Percentiles rank a stretch among this genome's conserved stretches.
Evolutionary conservation across 139 green algal species (phyloP).

Genomic region (Gonium pectorale): DNA sequence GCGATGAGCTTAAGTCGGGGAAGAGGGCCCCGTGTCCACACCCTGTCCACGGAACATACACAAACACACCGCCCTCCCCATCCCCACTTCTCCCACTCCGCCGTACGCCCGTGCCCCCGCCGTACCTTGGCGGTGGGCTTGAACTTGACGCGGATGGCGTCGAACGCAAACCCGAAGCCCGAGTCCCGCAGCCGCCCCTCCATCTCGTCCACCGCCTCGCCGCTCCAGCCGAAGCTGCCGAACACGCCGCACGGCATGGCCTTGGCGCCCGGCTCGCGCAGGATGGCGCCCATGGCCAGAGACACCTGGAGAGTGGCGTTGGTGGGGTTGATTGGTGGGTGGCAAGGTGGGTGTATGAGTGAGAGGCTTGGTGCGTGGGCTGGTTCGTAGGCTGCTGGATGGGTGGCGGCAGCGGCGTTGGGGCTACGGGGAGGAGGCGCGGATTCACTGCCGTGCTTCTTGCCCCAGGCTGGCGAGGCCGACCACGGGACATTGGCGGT

Average conservation of each 20-base stretch:
- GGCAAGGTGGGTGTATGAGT: no score
- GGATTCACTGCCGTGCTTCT: no score
- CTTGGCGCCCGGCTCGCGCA: slow-evolving; percentile 72
- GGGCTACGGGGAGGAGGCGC: no score
- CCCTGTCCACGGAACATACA: background rate
- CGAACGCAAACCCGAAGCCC: slow-evolving; percentile 92
- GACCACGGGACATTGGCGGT: no score
- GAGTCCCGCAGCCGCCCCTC: slow-evolving; percentile 81
- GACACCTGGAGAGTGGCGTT: slow-evolving; percentile 65
- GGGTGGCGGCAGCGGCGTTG: no score
- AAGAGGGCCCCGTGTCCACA: no score
- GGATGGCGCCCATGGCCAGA: slow-evolving; percentile 84
- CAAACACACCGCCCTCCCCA: background rate
- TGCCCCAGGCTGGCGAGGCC: no score
- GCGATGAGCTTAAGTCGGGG: no score
- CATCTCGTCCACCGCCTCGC: slow-evolving; percentile 93
- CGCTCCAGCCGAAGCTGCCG: slow-evolving; percentile 96
- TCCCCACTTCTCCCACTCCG: background rate
- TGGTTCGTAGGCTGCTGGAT: no score
- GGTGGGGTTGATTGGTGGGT: background rate
- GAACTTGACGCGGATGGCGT: slow-evolving; percentile 95
- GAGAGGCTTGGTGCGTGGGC: no score
- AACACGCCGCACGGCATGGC: slow-evolving; percentile 93
- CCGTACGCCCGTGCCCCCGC: slow-evolving; percentile 10
- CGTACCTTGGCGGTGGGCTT: slow-evolving; percentile 83